Evolutionary conservation across 2,329 filamentous ascomycete genomes (phyloP).

Genomic region (Sclerotinia borealis): DNA sequence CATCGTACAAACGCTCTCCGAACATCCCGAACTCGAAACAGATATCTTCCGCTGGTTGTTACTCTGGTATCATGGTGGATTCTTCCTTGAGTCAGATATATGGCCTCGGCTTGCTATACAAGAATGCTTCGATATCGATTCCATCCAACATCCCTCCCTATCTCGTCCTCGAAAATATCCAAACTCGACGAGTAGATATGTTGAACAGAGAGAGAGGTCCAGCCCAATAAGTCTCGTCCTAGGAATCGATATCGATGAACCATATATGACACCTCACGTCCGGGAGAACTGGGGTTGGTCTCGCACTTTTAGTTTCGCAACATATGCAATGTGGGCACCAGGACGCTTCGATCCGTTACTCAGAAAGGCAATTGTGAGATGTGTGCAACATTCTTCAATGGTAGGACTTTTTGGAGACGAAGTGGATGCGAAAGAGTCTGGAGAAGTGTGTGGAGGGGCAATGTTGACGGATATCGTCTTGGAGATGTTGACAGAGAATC

Average conservation of each 20-base stretch:
- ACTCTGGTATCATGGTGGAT: conserved; percentile 24
- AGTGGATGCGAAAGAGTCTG: not conserved
- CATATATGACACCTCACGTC: conserved; percentile 17
- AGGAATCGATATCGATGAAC: conserved; percentile 23
- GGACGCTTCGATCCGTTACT: conserved; percentile 24
- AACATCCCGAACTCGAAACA: conserved; percentile 11
- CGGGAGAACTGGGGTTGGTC: conserved; percentile 18
- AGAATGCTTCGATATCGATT: conserved; percentile 15
- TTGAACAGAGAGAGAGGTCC: not conserved
- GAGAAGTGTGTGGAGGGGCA: conserved; percentile 20
- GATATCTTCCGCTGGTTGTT: conserved; percentile 21
- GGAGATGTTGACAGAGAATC: conserved; percentile 17
- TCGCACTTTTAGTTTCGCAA: conserved; percentile 19
- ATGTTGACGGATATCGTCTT: conserved; percentile 25
- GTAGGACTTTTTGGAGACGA: not conserved
- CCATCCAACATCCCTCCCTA: not conserved
- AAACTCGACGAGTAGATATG: not conserved
- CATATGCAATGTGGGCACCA: conserved; percentile 20
- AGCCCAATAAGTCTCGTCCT: conserved; percentile 22
- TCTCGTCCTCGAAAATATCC: not conserved
- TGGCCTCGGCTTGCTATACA: conserved; percentile 18
- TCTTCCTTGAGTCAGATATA: conserved; percentile 20
- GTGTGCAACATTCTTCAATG: conserved; percentile 18
- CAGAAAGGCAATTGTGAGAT: conserved; percentile 22
- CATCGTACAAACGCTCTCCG: conserved; percentile 11